A percentile compares a stretch with the other conserved stretches of the same genome.
phyloP scores from a whole-genome alignment of 78 protist genomes.

The Dictyostelium citrinum region DNA sequence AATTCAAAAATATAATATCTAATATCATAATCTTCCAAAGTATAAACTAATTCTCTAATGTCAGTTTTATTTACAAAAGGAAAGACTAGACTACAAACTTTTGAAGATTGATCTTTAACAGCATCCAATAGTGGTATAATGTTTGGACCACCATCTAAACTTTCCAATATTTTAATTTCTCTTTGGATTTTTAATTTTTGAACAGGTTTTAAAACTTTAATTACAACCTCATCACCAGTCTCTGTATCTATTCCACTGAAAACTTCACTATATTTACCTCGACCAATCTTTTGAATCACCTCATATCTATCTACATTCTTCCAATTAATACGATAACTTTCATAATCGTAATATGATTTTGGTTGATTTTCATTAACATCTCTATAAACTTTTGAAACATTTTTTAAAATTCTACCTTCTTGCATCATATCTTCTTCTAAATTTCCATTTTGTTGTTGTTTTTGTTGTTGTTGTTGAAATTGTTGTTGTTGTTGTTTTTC shows the following conservation, averaged over 20 bases:
- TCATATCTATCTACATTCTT: constrained; percentile 90
- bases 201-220: constrained; percentile 92
- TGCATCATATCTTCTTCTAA: background rate
- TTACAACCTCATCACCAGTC: constrained; percentile 70
- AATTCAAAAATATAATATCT: constrained; percentile 98
- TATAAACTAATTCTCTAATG: constrained; percentile 94
- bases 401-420: constrained; percentile 23
- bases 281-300: constrained; percentile 96
- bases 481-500: background rate
- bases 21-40: constrained; percentile 92
- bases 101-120: constrained; percentile 95
- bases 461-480: background rate
- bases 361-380: constrained; percentile 64
- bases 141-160: constrained; percentile 96
- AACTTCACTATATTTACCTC: constrained; percentile 99
- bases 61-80: constrained; percentile 97
- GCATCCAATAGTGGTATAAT: constrained; percentile 95
- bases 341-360: constrained; percentile 72
- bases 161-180: constrained; percentile 93
- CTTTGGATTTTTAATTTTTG: constrained; percentile 95
- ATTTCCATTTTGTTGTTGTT: background rate
- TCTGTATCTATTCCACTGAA: constrained; percentile 94
- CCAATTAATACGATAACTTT: constrained; percentile 49
- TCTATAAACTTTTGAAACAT: constrained; percentile 52
- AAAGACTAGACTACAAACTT: constrained; percentile 94